Conservation (phyloP, 169 alveolate genomes). For the Plasmodium coatneyi region DNA sequence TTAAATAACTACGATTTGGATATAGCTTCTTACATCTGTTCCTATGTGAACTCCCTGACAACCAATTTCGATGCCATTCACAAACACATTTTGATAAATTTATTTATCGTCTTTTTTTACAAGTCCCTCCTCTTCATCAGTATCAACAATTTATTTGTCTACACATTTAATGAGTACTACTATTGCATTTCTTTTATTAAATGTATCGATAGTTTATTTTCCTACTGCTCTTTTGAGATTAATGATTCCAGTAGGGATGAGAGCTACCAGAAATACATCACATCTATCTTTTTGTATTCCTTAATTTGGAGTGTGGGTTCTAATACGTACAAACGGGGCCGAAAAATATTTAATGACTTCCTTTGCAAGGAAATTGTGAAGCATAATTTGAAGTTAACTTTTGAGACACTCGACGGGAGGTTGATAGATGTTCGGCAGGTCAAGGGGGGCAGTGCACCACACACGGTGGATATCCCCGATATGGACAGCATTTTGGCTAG, state of each 20-base stretch:
- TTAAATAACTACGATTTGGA: constrained; percentile 94
- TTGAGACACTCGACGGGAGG: constrained; percentile 51
- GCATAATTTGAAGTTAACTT: constrained; percentile 49
- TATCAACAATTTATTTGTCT: constrained; percentile 52
- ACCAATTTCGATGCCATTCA: constrained; percentile 68
- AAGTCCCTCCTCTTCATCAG: constrained; percentile 42
- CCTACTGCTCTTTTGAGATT: constrained; percentile 62
- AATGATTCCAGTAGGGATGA: constrained; percentile 47
- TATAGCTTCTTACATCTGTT: constrained; percentile 64
- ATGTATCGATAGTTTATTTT: constrained; percentile 56
- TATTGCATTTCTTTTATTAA: constrained; percentile 66
- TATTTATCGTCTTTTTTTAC: constrained; percentile 54
- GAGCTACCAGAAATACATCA: constrained; percentile 45
- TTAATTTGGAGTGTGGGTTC: constrained; percentile 71
- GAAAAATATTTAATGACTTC: constrained; percentile 61
- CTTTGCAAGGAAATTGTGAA: constrained; percentile 49
- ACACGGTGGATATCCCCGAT: neutral
- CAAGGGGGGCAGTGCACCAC: neutral
- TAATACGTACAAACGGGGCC: constrained; percentile 68
- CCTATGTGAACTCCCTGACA: constrained; percentile 43
- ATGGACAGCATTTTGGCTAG: neutral
- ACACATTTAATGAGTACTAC: constrained; percentile 63
- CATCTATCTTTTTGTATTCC: constrained; percentile 66
- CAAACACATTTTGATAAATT: constrained; percentile 67
- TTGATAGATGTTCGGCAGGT: constrained; percentile 26